Evolutionary conservation across 1,139 yeast genomes (phyloP).

Genomic region (Diutina mesorugosa): DNA sequence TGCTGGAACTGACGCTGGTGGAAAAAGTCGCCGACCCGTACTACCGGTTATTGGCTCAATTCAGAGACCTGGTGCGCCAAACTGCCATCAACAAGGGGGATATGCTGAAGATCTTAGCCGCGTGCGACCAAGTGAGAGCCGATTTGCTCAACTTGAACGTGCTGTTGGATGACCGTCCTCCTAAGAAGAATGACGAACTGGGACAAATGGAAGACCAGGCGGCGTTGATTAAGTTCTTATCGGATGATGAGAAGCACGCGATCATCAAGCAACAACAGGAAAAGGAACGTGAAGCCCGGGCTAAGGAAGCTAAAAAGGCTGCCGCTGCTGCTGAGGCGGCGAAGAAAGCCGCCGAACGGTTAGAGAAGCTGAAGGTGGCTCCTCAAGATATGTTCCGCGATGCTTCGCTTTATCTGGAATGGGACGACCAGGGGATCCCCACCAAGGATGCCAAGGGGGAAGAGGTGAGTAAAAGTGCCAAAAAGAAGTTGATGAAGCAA

Average conservation of each 20-base stretch:
- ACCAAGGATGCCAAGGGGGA: conserved; percentile 65
- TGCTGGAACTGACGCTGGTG: conserved; percentile 15
- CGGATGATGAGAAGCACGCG: conserved; percentile 53
- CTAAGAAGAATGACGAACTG: neutral
- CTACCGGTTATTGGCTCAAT: conserved; percentile 61
- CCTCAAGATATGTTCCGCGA: conserved; percentile 67
- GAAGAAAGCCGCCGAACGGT: conserved; percentile 50
- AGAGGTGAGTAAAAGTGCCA: conserved; percentile 78
- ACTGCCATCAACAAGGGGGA: conserved; percentile 59
- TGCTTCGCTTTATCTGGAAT: conserved; percentile 43
- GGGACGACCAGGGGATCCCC: conserved; percentile 85
- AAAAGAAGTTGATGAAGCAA: conserved; percentile 68
- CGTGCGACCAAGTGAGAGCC: conserved; percentile 26
- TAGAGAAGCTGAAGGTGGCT: conserved; percentile 54
- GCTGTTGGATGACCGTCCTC: conserved; percentile 74
- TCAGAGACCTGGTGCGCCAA: conserved; percentile 70
- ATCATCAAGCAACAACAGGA: conserved; percentile 50
- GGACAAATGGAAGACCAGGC: conserved; percentile 25
- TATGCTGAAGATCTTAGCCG: conserved; percentile 38
- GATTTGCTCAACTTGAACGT: conserved; percentile 69
- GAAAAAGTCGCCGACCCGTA: conserved; percentile 74
- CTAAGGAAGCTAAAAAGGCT: conserved; percentile 27
- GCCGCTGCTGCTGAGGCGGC: conserved; percentile 30
- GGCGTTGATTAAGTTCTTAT: conserved; percentile 73
- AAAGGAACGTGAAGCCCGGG: conserved; percentile 34